Evolutionary conservation across 2,329 filamentous ascomycete genomes (phyloP).

Genomic region (Claviceps sorghi): DNA sequence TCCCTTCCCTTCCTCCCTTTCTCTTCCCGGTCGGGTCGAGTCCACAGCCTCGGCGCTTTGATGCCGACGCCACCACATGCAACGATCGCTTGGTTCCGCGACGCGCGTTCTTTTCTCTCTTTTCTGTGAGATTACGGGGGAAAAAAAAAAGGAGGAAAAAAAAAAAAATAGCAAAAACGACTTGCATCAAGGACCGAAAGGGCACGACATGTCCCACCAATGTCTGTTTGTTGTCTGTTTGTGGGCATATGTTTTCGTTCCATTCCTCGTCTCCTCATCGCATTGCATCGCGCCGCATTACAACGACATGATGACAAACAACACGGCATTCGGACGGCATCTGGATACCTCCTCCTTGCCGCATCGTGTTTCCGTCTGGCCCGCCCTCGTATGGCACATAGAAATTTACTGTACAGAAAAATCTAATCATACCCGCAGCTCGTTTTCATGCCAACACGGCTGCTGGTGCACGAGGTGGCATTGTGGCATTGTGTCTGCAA

Average conservation of each 20-base stretch:
- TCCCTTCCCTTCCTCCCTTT: not conserved
- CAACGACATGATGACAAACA: not conserved
- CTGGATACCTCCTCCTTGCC: not conserved
- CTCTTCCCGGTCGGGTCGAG: not conserved
- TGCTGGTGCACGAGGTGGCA: too few relatives aligned
- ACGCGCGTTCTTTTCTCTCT: too few relatives aligned
- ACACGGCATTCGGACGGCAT: not conserved
- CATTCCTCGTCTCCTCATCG: not conserved
- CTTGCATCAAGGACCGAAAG: not conserved
- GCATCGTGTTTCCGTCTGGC: not conserved
- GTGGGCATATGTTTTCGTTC: not conserved
- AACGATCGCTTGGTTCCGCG: too few relatives aligned
- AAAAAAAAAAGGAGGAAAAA: not conserved
- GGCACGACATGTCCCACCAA: not conserved
- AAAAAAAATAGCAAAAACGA: not conserved
- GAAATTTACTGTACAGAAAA: not conserved
- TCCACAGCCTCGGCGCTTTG: not conserved
- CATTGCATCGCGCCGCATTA: not conserved
- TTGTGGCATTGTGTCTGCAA: not conserved
- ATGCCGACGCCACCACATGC: not conserved
- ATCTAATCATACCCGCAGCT: not conserved
- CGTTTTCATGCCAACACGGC: not conserved
- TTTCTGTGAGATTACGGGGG: too few relatives aligned
- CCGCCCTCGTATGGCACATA: not conserved
- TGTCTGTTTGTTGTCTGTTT: not conserved